phyloP scores from a whole-genome alignment of 2,329 filamentous ascomycete species.

The Stemphylium vesicarium region DNA sequence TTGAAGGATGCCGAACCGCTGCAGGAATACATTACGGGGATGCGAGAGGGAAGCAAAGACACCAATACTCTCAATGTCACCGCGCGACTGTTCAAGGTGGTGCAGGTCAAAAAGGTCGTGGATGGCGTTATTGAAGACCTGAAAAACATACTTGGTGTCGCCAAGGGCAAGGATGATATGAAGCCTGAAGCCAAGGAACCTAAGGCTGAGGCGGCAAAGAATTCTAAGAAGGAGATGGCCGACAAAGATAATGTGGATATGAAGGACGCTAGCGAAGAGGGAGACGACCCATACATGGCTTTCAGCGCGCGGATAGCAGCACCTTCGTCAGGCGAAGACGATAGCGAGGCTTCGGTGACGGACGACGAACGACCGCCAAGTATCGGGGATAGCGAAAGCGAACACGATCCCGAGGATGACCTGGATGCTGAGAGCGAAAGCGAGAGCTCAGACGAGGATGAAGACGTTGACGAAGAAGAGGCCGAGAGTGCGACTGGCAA shows the following conservation, averaged over 20 bases:
- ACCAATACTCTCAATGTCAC: constrained; percentile 62
- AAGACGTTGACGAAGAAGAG: neutral
- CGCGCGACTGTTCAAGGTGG: constrained; percentile 65
- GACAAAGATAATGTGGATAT: constrained; percentile 27
- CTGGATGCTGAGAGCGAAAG: constrained; percentile 25
- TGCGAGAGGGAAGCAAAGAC: constrained; percentile 51
- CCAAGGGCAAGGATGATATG: constrained; percentile 18
- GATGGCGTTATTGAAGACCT: constrained; percentile 54
- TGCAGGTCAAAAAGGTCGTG: constrained; percentile 62
- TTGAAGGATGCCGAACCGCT: constrained; percentile 60
- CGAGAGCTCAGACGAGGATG: constrained; percentile 5
- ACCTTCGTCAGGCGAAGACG: constrained; percentile 45
- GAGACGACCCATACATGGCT: constrained; percentile 39
- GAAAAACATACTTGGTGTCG: constrained; percentile 44
- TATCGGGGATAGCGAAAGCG: constrained; percentile 36
- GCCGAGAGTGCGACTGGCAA: neutral
- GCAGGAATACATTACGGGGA: constrained; percentile 44
- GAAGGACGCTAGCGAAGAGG: constrained; percentile 37
- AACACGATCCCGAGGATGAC: constrained; percentile 28
- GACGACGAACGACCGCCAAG: constrained; percentile 41
- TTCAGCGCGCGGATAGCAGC: constrained; percentile 51
- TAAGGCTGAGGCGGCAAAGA: constrained; percentile 39
- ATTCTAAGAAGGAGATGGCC: constrained; percentile 23
- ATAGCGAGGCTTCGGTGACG: constrained; percentile 37
- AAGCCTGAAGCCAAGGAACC: constrained; percentile 22